Evolutionary conservation across 768 basidiomycete genomes (phyloP).

Genomic region (Mycena indigotica): DNA sequence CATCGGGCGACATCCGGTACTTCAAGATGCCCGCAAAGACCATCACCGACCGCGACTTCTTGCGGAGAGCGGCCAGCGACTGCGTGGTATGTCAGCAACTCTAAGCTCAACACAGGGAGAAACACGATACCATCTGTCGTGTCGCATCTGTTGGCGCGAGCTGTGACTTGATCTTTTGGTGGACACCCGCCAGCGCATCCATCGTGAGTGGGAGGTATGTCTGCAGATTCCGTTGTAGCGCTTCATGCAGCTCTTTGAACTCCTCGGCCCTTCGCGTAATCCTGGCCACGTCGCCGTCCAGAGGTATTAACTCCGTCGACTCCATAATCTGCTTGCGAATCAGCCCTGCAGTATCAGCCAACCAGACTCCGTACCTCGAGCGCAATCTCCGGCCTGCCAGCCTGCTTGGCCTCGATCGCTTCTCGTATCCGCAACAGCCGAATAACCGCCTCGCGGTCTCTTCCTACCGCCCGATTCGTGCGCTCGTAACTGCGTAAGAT

Average conservation of each 20-base stretch:
- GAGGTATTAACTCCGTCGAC: conserved; percentile 82
- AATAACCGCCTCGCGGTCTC: conserved; percentile 72
- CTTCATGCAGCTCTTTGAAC: conserved; percentile 84
- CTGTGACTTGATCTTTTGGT: conserved; percentile 74
- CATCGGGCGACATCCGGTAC: conserved; percentile 88
- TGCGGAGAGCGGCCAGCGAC: conserved; percentile 69
- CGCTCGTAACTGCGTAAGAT: conserved; percentile 82
- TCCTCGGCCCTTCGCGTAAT: conserved; percentile 87
- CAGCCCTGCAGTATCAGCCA: not conserved
- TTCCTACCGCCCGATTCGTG: conserved; percentile 71
- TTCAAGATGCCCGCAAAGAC: conserved; percentile 86
- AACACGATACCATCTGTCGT: conserved; percentile 72
- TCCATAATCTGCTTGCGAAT: conserved; percentile 69
- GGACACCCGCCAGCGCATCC: conserved; percentile 85
- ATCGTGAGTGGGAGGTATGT: conserved; percentile 87
- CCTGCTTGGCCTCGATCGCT: conserved; percentile 74
- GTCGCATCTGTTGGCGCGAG: conserved; percentile 67
- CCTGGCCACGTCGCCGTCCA: conserved; percentile 81
- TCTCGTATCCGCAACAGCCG: conserved; percentile 79
- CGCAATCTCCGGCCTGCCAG: conserved; percentile 71
- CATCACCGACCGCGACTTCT: conserved; percentile 84
- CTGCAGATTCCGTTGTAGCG: conserved; percentile 87
- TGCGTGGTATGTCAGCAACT: conserved; percentile 28
- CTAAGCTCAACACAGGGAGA: conserved; percentile 9
- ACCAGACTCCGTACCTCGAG: conserved; percentile 52